A percentile compares a stretch with the other conserved stretches of the same genome.
Evolutionary conservation across 2,329 filamentous ascomycete species (phyloP).

Genomic region (Penicillium capsulatum): DNA sequence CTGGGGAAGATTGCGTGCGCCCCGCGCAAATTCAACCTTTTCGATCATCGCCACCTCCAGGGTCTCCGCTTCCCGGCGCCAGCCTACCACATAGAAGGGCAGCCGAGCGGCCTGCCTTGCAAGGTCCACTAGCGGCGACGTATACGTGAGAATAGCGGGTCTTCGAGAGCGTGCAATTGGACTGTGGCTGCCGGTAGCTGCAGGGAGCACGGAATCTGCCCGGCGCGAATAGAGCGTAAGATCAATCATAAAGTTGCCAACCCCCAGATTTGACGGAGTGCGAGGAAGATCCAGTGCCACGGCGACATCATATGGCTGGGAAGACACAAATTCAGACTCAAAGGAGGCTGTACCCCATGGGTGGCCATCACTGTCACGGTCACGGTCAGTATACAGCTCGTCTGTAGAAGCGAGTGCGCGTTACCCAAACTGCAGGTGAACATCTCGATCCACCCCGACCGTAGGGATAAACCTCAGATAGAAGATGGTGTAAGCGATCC

Average conservation of each 20-base stretch:
- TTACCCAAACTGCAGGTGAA: conserved; percentile 64
- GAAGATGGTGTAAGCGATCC: conserved; percentile 61
- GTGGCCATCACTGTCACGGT: conserved; percentile 35
- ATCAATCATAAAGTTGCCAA: conserved; percentile 93
- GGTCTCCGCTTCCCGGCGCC: conserved; percentile 59
- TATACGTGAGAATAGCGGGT: conserved; percentile 74
- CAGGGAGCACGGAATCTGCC: conserved; percentile 30
- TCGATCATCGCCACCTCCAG: conserved; percentile 71
- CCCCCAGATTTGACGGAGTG: conserved; percentile 67
- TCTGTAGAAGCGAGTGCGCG: conserved; percentile 15
- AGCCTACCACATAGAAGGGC: conserved; percentile 65
- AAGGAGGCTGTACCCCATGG: conserved; percentile 54
- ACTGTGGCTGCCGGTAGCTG: conserved; percentile 28
- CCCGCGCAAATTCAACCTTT: conserved; percentile 59
- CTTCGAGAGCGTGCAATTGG: conserved; percentile 64
- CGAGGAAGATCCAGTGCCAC: conserved; percentile 72
- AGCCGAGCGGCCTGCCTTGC: conserved; percentile 60
- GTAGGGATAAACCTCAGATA: conserved; percentile 66
- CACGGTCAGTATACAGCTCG: conserved; percentile 1
- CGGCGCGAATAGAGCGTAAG: conserved; percentile 61
- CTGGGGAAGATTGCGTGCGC: conserved; percentile 51
- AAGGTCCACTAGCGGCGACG: conserved; percentile 63
- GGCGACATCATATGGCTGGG: conserved; percentile 80
- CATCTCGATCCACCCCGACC: conserved; percentile 56
- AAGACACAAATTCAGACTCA: conserved; percentile 55